These are phyloP conservation scores for Ilyonectria mors-panacis DNA, from an alignment of 2,329 filamentous ascomycete species.

Conservation along the genomic window DNA sequence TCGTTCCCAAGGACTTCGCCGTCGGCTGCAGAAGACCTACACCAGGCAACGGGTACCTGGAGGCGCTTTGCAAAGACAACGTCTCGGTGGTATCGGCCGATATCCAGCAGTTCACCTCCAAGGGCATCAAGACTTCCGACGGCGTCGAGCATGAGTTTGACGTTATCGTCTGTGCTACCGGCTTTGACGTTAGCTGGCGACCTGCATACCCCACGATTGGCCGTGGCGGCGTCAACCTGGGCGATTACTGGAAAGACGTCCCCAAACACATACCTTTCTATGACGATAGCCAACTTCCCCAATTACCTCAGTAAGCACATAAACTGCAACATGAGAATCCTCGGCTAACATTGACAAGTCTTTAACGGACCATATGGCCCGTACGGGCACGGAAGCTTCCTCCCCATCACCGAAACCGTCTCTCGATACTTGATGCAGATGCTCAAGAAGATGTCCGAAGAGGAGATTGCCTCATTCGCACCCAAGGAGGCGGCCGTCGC, in stretches of 20 bases:
- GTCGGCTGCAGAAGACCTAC: slow-evolving; percentile 29
- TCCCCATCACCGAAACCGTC: slow-evolving; percentile 45
- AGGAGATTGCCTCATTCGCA: slow-evolving; percentile 43
- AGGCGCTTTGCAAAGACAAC: slow-evolving; percentile 26
- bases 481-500: slow-evolving; percentile 44
- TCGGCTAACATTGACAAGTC: no score
- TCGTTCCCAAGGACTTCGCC: slow-evolving; percentile 56
- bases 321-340: no score
- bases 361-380: slow-evolving; percentile 48
- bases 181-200: slow-evolving; percentile 50
- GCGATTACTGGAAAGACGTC: slow-evolving; percentile 32
- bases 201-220: slow-evolving; percentile 63
- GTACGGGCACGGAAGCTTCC: slow-evolving; percentile 47
- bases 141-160: slow-evolving; percentile 36
- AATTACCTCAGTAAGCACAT: slow-evolving; percentile 42
- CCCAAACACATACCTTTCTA: slow-evolving; percentile 44
- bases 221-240: slow-evolving; percentile 50
- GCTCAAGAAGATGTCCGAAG: slow-evolving; percentile 47
- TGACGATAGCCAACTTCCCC: slow-evolving; percentile 44
- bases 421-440: slow-evolving; percentile 50
- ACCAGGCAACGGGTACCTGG: slow-evolving; percentile 30
- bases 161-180: slow-evolving; percentile 49
- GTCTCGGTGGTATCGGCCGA: slow-evolving; percentile 10
- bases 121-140: slow-evolving; percentile 21
- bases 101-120: slow-evolving; percentile 10